Conservation (phyloP, 2,329 filamentous ascomycete species). For the Plectosphaerella plurivora region DNA sequence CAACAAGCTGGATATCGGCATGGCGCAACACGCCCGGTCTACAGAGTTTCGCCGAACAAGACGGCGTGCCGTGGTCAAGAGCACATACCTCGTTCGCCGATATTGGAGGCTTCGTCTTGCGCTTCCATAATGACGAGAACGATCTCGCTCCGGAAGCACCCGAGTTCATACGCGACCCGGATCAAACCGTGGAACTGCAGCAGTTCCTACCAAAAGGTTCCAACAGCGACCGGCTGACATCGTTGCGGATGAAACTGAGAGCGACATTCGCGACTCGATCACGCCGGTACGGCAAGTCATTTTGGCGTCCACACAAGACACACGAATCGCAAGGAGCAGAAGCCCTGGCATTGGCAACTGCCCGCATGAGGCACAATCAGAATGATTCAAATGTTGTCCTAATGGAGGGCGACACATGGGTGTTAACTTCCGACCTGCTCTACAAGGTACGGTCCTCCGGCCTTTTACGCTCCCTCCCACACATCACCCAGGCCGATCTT, state of each 20-base stretch:
- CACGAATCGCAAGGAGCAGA: neutral
- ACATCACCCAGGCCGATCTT: conserved; percentile 11
- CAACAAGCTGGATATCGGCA: neutral
- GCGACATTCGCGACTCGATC: neutral
- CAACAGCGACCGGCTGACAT: no score
- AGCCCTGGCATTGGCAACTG: neutral
- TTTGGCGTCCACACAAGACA: neutral
- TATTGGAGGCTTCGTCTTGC: conserved; percentile 8
- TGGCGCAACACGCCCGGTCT: neutral
- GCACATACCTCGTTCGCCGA: conserved; percentile 11
- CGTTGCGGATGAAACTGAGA: neutral
- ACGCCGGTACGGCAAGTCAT: neutral
- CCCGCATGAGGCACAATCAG: no score
- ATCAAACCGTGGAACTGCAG: no score
- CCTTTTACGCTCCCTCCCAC: conserved; percentile 15
- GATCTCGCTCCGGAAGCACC: no score
- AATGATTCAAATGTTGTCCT: no score
- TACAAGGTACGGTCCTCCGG: conserved; percentile 5
- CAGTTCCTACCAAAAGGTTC: no score
- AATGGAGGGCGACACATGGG: neutral
- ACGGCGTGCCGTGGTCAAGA: conserved; percentile 9
- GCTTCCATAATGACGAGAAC: neutral
- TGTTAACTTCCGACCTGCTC: neutral
- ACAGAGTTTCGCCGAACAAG: neutral
- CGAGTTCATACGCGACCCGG: no score